These are phyloP conservation scores for Discostella pseudostelligera DNA, from an alignment of 108 stramenopile species.

Conservation along the genomic window DNA sequence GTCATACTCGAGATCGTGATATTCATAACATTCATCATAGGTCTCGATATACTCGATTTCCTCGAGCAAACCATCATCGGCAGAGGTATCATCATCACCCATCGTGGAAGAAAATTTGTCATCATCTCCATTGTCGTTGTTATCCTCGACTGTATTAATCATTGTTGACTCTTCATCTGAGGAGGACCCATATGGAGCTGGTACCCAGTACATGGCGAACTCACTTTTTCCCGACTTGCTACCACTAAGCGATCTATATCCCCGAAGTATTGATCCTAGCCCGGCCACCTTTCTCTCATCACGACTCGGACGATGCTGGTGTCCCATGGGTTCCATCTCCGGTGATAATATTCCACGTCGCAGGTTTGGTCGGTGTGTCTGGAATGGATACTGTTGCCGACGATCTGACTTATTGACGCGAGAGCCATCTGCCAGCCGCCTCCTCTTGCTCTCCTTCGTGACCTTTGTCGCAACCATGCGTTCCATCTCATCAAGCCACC, in stretches of 20 bases:
- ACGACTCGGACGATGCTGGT: neutral
- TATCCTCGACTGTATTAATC: neutral
- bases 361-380: neutral
- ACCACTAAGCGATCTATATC: no score
- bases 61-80: conserved; percentile 9
- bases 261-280: neutral
- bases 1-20: conserved; percentile 2
- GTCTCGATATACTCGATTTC: no score
- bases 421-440: neutral
- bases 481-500: conserved; percentile 1
- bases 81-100: neutral
- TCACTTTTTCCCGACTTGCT: neutral
- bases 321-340: neutral
- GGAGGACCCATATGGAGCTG: no score
- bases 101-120: neutral
- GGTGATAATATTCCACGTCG: neutral
- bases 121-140: neutral
- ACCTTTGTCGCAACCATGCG: neutral
- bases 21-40: conserved; percentile 2
- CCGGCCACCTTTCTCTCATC: neutral
- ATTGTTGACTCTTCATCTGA: neutral
- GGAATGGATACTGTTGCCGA: neutral
- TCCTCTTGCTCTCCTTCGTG: neutral
- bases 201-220: neutral
- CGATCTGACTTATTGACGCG: neutral